A percentile compares a stretch with the other conserved stretches of the same genome.
phyloP scores from a whole-genome alignment of 768 basidiomycete genomes.

The Tremella fuciformis region DNA sequence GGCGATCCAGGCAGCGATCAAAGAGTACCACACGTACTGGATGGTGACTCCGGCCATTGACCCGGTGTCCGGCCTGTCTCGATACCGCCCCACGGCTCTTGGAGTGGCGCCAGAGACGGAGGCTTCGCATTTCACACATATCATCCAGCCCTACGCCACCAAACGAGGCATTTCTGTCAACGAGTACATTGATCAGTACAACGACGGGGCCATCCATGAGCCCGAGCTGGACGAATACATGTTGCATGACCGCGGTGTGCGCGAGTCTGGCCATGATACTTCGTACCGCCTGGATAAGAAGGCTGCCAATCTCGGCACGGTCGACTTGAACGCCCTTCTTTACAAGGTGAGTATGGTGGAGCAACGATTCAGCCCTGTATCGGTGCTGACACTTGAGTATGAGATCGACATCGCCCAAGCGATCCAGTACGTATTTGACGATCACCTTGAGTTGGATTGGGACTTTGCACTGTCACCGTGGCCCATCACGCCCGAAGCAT shows the following conservation, averaged over 20 bases:
- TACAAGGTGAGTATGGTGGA: slow-evolving; percentile 63
- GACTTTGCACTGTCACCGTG: slow-evolving; percentile 88
- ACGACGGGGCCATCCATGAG: slow-evolving; percentile 74
- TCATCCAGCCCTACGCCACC: slow-evolving; percentile 88
- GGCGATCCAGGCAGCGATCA: slow-evolving; percentile 95
- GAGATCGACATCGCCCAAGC: slow-evolving; percentile 98
- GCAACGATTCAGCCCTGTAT: too few species aligned
- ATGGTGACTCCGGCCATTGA: slow-evolving; percentile 91
- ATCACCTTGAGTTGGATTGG: slow-evolving; percentile 85
- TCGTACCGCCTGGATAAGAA: slow-evolving; percentile 97
- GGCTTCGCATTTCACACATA: slow-evolving; percentile 95
- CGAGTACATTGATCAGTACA: slow-evolving; percentile 97
- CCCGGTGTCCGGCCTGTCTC: slow-evolving; percentile 86
- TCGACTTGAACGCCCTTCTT: slow-evolving; percentile 89
- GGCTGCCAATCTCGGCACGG: slow-evolving; percentile 95
- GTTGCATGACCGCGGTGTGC: slow-evolving; percentile 90
- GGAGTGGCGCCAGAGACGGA: slow-evolving; percentile 99
- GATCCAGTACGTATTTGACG: slow-evolving; percentile 90
- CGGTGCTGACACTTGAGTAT: slow-evolving; percentile 57
- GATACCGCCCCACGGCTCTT: slow-evolving; percentile 86
- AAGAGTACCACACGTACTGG: slow-evolving; percentile 99
- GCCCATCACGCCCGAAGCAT: slow-evolving; percentile 58
- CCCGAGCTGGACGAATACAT: slow-evolving; percentile 95
- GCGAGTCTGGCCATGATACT: slow-evolving; percentile 94
- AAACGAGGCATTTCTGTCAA: slow-evolving; percentile 89